A percentile compares a stretch with the other conserved stretches of the same genome.
These are phyloP conservation scores for Trametes pubescens DNA, from an alignment of 1,284 basidiomycete genomes.

Conservation along the genomic window DNA sequence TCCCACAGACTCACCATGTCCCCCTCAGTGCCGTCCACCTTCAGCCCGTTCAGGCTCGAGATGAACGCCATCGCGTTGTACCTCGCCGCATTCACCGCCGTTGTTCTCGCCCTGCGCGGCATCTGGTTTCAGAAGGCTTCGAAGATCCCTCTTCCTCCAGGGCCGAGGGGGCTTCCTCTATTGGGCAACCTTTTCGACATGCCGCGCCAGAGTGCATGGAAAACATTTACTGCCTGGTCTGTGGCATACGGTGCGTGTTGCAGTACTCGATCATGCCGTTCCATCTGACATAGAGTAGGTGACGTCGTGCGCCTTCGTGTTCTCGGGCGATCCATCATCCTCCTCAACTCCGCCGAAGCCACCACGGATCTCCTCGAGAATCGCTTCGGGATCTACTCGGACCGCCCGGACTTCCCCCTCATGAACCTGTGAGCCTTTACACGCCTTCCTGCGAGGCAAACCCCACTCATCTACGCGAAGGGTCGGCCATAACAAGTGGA, in stretches of 20 bases:
- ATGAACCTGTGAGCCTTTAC: constrained; percentile 12
- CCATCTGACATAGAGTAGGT: constrained; percentile 19
- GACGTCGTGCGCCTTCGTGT: constrained; percentile 31
- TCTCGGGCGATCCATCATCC: constrained; percentile 29
- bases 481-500: constrained; percentile 20
- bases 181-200: constrained; percentile 69
- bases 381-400: constrained; percentile 68
- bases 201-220: constrained; percentile 55
- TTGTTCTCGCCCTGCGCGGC: background rate
- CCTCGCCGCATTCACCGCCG: background rate
- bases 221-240: constrained; percentile 39
- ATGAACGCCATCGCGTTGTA: background rate
- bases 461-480: background rate
- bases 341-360: constrained; percentile 59
- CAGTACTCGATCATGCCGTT: no score
- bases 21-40: background rate
- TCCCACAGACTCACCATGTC: background rate
- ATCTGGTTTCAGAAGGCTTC: background rate
- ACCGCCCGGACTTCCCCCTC: constrained; percentile 38
- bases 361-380: constrained; percentile 66
- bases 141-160: constrained; percentile 53
- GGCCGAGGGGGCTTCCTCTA: constrained; percentile 67
- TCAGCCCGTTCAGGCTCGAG: background rate
- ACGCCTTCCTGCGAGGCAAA: background rate
- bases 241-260: constrained; percentile 38